Conservation (phyloP, 2,329 filamentous ascomycete genomes). For the Diaporthe eres region DNA sequence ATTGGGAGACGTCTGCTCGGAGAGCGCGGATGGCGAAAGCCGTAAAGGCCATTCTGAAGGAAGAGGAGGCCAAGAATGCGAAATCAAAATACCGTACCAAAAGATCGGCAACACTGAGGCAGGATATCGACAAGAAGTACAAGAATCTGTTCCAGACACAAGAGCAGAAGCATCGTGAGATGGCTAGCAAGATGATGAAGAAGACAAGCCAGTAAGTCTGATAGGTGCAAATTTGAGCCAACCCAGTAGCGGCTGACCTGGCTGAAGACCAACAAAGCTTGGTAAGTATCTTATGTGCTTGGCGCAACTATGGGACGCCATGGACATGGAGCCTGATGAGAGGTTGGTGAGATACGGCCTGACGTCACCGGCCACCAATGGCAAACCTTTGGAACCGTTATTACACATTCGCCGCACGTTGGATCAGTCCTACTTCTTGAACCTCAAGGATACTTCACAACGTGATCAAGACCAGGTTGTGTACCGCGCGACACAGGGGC, state of each 20-base stretch:
- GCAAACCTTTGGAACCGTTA: neutral
- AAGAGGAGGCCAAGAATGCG: neutral
- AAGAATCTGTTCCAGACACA: neutral
- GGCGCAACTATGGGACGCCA: slow-evolving; percentile 32
- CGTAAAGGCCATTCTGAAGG: neutral
- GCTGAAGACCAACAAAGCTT: neutral
- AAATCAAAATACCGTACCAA: neutral
- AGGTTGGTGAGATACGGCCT: slow-evolving; percentile 14
- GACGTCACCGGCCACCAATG: neutral
- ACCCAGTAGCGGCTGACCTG: neutral
- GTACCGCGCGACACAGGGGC: slow-evolving; percentile 22
- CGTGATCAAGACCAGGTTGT: slow-evolving; percentile 39
- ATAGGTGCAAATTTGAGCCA: neutral
- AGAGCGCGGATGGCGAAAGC: neutral
- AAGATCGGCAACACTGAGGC: neutral
- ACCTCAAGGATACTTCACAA: slow-evolving; percentile 29
- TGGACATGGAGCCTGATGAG: slow-evolving; percentile 24
- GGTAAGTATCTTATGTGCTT: slow-evolving; percentile 8
- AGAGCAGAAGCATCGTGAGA: neutral
- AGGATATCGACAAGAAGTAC: neutral
- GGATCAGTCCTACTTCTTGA: slow-evolving; percentile 37
- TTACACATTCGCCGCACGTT: slow-evolving; percentile 33
- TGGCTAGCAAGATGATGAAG: neutral
- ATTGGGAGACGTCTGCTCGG: slow-evolving; percentile 31
- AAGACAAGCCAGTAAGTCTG: neutral